phyloP scores from a whole-genome alignment of 495 filamentous ascomycete species.

The Hyaloscypha bicolor region DNA sequence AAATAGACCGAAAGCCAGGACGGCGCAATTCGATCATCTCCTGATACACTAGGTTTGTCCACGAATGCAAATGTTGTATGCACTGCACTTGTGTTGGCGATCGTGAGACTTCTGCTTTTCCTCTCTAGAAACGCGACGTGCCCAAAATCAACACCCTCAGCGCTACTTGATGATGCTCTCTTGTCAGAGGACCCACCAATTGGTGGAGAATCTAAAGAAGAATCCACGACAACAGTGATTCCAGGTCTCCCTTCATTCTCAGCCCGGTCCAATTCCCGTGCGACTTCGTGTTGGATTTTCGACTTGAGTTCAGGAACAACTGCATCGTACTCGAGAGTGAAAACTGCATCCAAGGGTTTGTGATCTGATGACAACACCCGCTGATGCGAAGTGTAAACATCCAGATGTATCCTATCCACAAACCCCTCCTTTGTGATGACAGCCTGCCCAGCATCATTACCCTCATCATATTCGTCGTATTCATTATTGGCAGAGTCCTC shows the following conservation, averaged over 20 bases:
- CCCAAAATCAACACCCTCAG: slow-evolving; percentile 69
- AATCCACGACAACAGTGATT: slow-evolving; percentile 83
- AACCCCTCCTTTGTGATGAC: slow-evolving; percentile 57
- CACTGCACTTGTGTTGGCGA: slow-evolving; percentile 89
- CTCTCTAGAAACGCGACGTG: slow-evolving; percentile 67
- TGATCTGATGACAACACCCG: slow-evolving; percentile 91
- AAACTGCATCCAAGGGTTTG: slow-evolving; percentile 83
- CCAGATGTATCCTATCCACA: slow-evolving; percentile 65
- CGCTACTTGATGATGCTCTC: slow-evolving; percentile 23
- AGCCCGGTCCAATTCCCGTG: slow-evolving; percentile 80
- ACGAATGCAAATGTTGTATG: slow-evolving; percentile 76
- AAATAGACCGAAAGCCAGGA: slow-evolving; percentile 72
- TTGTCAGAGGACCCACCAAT: slow-evolving; percentile 28
- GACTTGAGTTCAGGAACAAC: slow-evolving; percentile 82
- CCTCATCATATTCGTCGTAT: slow-evolving; percentile 67
- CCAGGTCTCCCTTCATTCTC: slow-evolving; percentile 90
- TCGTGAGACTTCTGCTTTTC: slow-evolving; percentile 66
- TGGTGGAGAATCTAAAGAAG: slow-evolving; percentile 38
- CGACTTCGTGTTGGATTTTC: slow-evolving; percentile 83
- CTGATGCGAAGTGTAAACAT: slow-evolving; percentile 85
- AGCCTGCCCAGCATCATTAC: slow-evolving; percentile 39
- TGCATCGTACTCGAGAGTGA: slow-evolving; percentile 79
- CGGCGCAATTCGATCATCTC: slow-evolving; percentile 42
- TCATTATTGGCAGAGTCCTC: slow-evolving; percentile 39
- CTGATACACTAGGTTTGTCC: slow-evolving; percentile 59